phyloP scores from a whole-genome alignment of 371 early-diverging fungal genomes.

The Batkoa obscura region DNA sequence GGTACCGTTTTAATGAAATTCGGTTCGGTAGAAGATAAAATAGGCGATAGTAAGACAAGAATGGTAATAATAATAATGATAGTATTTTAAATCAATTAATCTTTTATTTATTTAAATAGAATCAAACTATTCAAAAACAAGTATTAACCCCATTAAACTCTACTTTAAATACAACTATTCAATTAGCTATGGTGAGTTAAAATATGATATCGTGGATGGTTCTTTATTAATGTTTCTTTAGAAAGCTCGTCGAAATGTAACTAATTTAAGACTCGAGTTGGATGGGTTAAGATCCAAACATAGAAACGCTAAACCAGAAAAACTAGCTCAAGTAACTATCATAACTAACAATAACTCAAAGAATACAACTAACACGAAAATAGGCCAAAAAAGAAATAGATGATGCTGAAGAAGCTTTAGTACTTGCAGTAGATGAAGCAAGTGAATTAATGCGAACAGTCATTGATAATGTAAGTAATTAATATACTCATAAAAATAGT shows the following conservation, averaged over 20 bases:
- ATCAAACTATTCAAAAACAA: conserved; percentile 37
- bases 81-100: no score
- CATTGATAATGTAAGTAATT: conserved; percentile 47
- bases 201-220: background rate
- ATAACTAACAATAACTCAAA: background rate
- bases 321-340: conserved; percentile 23
- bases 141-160: conserved; percentile 55
- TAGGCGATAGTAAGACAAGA: conserved; percentile 54
- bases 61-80: conserved; percentile 20
- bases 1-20: conserved; percentile 69
- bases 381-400: conserved; percentile 50
- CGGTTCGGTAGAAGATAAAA: conserved; percentile 53
- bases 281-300: conserved; percentile 66
- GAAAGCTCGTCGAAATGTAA: conserved; percentile 68
- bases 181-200: conserved; percentile 35
- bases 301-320: conserved; percentile 40
- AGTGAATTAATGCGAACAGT: conserved; percentile 75
- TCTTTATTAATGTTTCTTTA: conserved; percentile 6
- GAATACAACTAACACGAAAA: no score
- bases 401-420: conserved; percentile 80
- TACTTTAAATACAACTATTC: conserved; percentile 50
- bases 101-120: conserved; percentile 8
- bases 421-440: conserved; percentile 76
- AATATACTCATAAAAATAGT: background rate
- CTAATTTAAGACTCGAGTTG: conserved; percentile 49